These are phyloP conservation scores for Scenedesmus sp. DNA, from an alignment of 163 green algal genomes.

Conservation along the genomic window DNA sequence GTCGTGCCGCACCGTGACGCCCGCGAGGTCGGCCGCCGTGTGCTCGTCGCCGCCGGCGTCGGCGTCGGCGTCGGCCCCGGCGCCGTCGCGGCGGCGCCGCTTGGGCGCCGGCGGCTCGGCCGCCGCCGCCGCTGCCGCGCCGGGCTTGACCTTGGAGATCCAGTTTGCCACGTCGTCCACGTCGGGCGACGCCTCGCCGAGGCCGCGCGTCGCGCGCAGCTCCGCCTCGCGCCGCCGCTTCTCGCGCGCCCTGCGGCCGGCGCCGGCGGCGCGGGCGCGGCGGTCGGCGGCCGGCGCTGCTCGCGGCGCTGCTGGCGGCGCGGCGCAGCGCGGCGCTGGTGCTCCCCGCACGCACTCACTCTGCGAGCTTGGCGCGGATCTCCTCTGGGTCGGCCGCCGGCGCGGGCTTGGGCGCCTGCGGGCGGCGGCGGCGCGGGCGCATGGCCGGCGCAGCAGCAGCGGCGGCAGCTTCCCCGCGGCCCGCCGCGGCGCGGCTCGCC, in stretches of 20 bases:
- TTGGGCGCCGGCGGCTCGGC: constrained; percentile 3
- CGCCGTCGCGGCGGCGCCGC: background rate
- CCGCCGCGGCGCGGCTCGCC: no score
- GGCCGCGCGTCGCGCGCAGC: constrained; percentile 52
- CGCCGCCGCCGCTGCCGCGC: constrained; percentile 5
- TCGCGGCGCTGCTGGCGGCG: background rate
- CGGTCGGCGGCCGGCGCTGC: background rate
- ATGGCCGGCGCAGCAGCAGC: no score
- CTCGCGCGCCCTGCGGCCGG: constrained; percentile 50
- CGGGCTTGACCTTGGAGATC: constrained; percentile 64
- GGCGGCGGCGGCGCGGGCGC: no score
- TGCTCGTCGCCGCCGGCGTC: constrained; percentile 52
- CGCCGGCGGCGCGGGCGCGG: background rate
- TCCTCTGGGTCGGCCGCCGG: constrained; percentile 5
- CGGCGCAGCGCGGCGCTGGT: no score
- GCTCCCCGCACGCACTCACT: constrained; percentile 34
- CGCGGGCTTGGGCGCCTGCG: background rate
- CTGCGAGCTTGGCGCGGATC: constrained; percentile 21
- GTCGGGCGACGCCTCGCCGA: constrained; percentile 67
- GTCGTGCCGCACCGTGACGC: constrained; percentile 46
- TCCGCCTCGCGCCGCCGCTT: constrained; percentile 60
- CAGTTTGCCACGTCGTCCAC: constrained; percentile 78
- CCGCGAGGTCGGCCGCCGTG: constrained; percentile 54
- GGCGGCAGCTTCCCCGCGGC: no score
- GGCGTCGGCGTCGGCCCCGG: constrained; percentile 37